Percentiles rank a stretch among this genome's conserved stretches.
Evolutionary conservation across 2,329 filamentous ascomycete species (phyloP).

Genomic region (Colletotrichum brevisporum): DNA sequence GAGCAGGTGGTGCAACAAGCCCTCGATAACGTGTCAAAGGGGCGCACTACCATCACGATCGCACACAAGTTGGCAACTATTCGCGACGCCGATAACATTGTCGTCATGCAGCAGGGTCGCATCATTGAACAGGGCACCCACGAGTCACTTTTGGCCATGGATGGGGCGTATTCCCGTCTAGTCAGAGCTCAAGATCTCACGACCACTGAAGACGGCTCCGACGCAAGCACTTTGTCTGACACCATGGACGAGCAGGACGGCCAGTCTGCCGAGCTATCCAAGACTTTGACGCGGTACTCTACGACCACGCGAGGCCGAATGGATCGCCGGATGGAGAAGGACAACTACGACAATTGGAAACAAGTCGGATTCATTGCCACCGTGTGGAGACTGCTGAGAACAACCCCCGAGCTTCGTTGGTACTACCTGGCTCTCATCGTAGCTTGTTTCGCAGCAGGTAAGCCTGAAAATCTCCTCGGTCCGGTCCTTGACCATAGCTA

Average conservation of each 20-base stretch:
- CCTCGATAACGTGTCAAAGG: slow-evolving; percentile 64
- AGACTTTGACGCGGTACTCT: slow-evolving; percentile 48
- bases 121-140: slow-evolving; percentile 50
- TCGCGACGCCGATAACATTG: slow-evolving; percentile 50
- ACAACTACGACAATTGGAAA: slow-evolving; percentile 51
- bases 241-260: background rate
- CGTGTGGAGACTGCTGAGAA: slow-evolving; percentile 50
- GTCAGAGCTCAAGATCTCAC: slow-evolving; percentile 44
- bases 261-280: slow-evolving; percentile 40
- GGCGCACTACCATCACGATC: slow-evolving; percentile 74
- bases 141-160: slow-evolving; percentile 34
- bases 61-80: slow-evolving; percentile 68
- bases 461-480: background rate
- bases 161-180: slow-evolving; percentile 42
- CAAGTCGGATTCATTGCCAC: slow-evolving; percentile 47
- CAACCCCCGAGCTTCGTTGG: slow-evolving; percentile 52
- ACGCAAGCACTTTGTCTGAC: background rate
- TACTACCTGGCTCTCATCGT: slow-evolving; percentile 42
- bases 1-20: slow-evolving; percentile 67
- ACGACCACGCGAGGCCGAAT: slow-evolving; percentile 47
- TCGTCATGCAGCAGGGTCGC: slow-evolving; percentile 48
- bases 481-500: background rate
- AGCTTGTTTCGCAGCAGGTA: slow-evolving; percentile 20
- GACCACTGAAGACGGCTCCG: background rate
- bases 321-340: slow-evolving; percentile 50